These are phyloP conservation scores for Mortierella sp. DNA, from an alignment of 371 early-diverging fungal species.

Conservation along the genomic window DNA sequence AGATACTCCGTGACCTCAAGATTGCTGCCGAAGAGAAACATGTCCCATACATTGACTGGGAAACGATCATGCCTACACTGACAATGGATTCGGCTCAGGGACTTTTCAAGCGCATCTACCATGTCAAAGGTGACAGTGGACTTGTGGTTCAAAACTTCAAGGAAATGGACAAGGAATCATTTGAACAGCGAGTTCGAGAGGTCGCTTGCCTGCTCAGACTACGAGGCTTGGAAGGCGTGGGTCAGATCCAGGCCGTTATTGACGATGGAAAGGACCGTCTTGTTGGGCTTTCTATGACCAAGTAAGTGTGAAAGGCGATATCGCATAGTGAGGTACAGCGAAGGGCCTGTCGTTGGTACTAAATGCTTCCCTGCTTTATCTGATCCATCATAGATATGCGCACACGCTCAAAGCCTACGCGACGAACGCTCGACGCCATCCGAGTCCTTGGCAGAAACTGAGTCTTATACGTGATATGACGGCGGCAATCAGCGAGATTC, in stretches of 20 bases:
- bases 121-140: slow-evolving; percentile 36
- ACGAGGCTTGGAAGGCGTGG: slow-evolving; percentile 37
- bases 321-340: slow-evolving; percentile 14
- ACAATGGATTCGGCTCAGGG: slow-evolving; percentile 56
- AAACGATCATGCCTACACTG: slow-evolving; percentile 43
- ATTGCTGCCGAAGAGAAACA: slow-evolving; percentile 23
- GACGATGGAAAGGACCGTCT: slow-evolving; percentile 46
- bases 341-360: too few relatives aligned
- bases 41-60: slow-evolving; percentile 46
- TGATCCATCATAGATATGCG: slow-evolving; percentile 52
- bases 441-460: slow-evolving; percentile 69
- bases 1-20: slow-evolving; percentile 33
- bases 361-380: not conserved
- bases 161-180: slow-evolving; percentile 52
- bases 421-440: slow-evolving; percentile 60
- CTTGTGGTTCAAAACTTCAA: slow-evolving; percentile 52
- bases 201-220: slow-evolving; percentile 47
- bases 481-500: slow-evolving; percentile 61
- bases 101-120: slow-evolving; percentile 54
- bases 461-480: slow-evolving; percentile 67
- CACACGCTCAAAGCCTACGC: slow-evolving; percentile 70
- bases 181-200: slow-evolving; percentile 49
- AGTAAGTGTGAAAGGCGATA: slow-evolving; percentile 17
- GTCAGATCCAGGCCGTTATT: slow-evolving; percentile 52
- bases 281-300: slow-evolving; percentile 53